Evolutionary conservation across 2,329 filamentous ascomycete genomes (phyloP).

Genomic region (Fusarium sp.): DNA sequence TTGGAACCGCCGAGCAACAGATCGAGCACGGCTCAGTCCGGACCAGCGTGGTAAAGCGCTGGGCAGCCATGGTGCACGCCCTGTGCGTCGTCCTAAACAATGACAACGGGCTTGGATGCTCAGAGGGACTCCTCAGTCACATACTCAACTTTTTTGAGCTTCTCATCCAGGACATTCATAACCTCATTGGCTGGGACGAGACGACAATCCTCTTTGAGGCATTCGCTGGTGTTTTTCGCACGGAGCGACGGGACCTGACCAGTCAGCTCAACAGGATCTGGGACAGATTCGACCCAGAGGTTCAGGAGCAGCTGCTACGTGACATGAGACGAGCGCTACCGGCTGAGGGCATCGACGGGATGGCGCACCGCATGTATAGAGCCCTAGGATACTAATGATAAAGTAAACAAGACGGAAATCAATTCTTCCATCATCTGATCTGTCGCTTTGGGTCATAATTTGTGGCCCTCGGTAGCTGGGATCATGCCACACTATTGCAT

Average conservation of each 20-base stretch:
- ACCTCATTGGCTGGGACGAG: conserved; percentile 21
- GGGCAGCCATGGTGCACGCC: conserved; percentile 34
- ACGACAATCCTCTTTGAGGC: conserved; percentile 38
- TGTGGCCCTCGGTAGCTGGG: conserved; percentile 17
- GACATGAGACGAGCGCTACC: conserved; percentile 31
- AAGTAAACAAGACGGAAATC: neutral
- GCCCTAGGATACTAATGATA: conserved; percentile 24
- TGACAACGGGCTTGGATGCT: conserved; percentile 45
- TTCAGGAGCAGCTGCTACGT: conserved; percentile 33
- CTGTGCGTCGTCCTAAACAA: conserved; percentile 47
- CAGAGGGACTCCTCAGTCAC: conserved; percentile 37
- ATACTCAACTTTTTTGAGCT: conserved; percentile 42
- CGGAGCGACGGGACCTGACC: conserved; percentile 7
- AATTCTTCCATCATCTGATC: conserved; percentile 4
- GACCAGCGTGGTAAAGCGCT: conserved; percentile 11
- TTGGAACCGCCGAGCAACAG: conserved; percentile 22
- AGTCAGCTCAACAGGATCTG: conserved; percentile 37
- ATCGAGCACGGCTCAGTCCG: conserved; percentile 15
- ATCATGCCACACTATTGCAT: conserved; percentile 33
- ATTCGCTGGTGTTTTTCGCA: conserved; percentile 40
- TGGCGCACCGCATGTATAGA: conserved; percentile 39
- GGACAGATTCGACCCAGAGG: conserved; percentile 35
- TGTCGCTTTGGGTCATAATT: conserved; percentile 24
- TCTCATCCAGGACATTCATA: conserved; percentile 38
- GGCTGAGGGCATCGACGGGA: conserved; percentile 21